These are phyloP conservation scores for Haplosporangium sp. DNA, from an alignment of 371 early-diverging fungal species.

Conservation along the genomic window DNA sequence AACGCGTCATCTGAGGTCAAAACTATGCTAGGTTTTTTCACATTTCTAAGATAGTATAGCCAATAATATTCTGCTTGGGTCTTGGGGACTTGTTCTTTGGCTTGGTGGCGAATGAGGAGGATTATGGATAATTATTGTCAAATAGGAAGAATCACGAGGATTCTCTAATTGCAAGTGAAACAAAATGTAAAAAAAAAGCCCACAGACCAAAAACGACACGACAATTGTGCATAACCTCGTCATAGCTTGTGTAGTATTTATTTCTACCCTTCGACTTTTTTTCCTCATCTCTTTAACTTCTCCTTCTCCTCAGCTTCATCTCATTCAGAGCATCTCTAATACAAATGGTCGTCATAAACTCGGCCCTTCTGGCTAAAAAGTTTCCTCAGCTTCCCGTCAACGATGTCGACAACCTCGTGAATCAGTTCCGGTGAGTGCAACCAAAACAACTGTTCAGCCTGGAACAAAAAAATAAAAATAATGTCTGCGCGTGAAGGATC, in stretches of 20 bases:
- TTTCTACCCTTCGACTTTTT: slow-evolving; percentile 4
- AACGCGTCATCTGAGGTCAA: too few relatives aligned
- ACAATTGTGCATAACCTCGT: not conserved
- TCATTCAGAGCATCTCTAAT: not conserved
- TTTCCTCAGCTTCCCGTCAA: slow-evolving; percentile 70
- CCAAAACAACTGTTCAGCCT: not conserved
- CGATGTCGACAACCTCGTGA: slow-evolving; percentile 71
- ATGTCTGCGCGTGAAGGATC: not conserved
- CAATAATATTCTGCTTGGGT: not conserved
- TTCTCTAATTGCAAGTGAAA: not conserved
- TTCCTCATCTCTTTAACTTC: not conserved
- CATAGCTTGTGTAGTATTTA: not conserved
- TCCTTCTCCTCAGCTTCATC: not conserved
- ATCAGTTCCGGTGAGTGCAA: slow-evolving; percentile 69
- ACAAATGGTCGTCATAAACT: slow-evolving; percentile 53
- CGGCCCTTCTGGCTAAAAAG: slow-evolving; percentile 65
- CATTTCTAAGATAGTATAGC: not conserved
- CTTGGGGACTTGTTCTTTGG: not conserved
- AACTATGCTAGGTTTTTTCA: not conserved
- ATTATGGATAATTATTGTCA: not conserved
- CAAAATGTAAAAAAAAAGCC: slow-evolving; percentile 8
- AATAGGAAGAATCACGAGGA: not conserved
- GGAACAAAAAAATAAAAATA: not conserved
- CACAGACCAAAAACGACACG: not conserved
- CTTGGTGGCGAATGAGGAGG: not conserved